Percentiles rank a stretch among this genome's conserved stretches.
Conservation (phyloP, 495 filamentous ascomycete genomes). For the Aspergillus ostianus region DNA sequence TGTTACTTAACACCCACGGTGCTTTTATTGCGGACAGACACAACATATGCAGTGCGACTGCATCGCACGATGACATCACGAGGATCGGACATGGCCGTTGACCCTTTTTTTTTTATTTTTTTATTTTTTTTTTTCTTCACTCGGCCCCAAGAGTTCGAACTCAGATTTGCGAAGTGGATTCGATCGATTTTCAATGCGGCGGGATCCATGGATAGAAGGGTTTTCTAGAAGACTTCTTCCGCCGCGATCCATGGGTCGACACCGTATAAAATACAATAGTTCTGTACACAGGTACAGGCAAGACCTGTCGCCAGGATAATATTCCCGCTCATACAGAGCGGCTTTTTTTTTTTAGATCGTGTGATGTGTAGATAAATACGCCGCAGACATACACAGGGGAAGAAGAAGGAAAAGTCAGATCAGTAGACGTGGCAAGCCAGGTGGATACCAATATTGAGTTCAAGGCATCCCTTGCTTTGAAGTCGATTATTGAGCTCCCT, state of each 20-base stretch:
- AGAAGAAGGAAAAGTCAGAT: neutral
- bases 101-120: neutral
- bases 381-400: neutral
- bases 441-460: neutral
- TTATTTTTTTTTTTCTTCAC: neutral
- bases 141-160: neutral
- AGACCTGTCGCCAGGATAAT: neutral
- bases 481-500: neutral
- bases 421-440: neutral
- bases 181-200: conserved; percentile 17
- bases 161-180: neutral
- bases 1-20: neutral
- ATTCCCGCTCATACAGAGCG: neutral
- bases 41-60: conserved; percentile 2
- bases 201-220: conserved; percentile 5
- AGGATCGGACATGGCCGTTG: conserved; percentile 5
- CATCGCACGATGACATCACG: neutral
- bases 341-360: neutral
- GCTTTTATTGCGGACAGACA: neutral
- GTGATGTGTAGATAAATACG: neutral
- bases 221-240: conserved; percentile 13
- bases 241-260: conserved; percentile 21
- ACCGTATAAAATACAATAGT: neutral
- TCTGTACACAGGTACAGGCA: neutral
- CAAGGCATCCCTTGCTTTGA: neutral